Evolutionary conservation across 805 yeast genomes (phyloP), one percentile per base, ranked within the genome.

Genomic region (Schwanniomyces pseudopolymorphus): DNA sequence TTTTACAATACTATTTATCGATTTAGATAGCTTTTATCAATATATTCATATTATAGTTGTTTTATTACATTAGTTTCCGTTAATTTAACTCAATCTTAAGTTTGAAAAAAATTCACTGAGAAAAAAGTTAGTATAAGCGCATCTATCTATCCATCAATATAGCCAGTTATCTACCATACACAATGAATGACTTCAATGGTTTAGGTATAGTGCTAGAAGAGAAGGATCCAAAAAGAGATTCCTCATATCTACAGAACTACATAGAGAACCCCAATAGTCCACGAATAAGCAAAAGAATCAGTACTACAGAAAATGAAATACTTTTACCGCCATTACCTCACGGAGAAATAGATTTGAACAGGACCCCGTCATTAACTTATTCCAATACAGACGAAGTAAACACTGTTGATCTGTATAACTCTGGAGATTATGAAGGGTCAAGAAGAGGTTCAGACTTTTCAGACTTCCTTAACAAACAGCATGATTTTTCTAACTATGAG

Each of bases 191-290:
- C 22, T 44, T 39, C 36, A 50, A 50, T 46, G 71, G 70, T 4
- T 56, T 67, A 49, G 71, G 70, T 19, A 66, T 66, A 33, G 59
- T 66, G 14, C 40, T 66, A 14, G 72, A 67, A 48, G 70, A 66
- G 43, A 51, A 46, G 24, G 60, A 58, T 24, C 42, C 48, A 5
- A 31, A 31, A 14, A 20, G 35, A 8, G 35, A 31, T 14, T 7
- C 20, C 11, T 31, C 35, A 16, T 31, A 31, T 20, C 19, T 31
- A 31, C 20, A 31, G 4, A 21, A 36, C 20, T 13, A 36, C 20
- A 36, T 13, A 14, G 39, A 20, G 9, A 21, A 10, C 11, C 24
- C 14, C 11, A n/a, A 21, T 20, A 36, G 25, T 13, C 24, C 39
- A 13, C 24, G 39, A 36, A 19, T 14, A 20, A 36, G 14, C 9